Base-by-base conservation (phyloP, 306 rosid species). In the Prunus salicina region DNA sequence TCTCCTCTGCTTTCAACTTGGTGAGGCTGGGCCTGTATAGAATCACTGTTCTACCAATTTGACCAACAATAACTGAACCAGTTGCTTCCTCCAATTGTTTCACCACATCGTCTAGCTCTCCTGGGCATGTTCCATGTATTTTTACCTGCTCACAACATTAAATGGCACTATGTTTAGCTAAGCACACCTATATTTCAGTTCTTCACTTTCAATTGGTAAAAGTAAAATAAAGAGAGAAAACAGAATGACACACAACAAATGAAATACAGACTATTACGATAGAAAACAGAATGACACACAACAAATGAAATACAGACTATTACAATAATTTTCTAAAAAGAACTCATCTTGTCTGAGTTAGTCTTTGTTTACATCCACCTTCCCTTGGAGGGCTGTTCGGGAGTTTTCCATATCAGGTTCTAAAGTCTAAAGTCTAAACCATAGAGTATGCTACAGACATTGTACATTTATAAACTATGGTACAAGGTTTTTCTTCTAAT, bases 1-100 rank as follows among this genome's bases (percentile, higher is more conserved):
- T 88, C 86, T 92, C 95, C 87, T 90, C 97, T 9, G 88, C 96
- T 84, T 94, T 89, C 91, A 89, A 52, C 87, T 90, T 92, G 73
- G 93, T 64, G 71, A 89, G 83, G 83, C 98, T 94, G 38, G 98
- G 98, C 83, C 89, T 76, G 79, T 89, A 94, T 68, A 94, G 73
- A 56, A 90, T 89, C 66, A 90, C 75, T 20, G 97, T 92, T 80
- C 97, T 84, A 67, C 98, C 98, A 72, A 91, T 88, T 74, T 81
- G 83, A 64, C 89, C 82, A 24, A 92, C 91, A 50, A 90, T 86
- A 81, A 92, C 97, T 0, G 96, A 92, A 69, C 93, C 88, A 22
- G 96, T 90, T 78, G 82, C 71, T 78, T 86, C 85, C 84, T 88
- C 93, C 79, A 90, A 69, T 76, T 84, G 91, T 87, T 79, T 86